These are phyloP conservation scores for Alternaria longipes DNA, from an alignment of 2,329 filamentous ascomycete genomes.

Conservation along the genomic window DNA sequence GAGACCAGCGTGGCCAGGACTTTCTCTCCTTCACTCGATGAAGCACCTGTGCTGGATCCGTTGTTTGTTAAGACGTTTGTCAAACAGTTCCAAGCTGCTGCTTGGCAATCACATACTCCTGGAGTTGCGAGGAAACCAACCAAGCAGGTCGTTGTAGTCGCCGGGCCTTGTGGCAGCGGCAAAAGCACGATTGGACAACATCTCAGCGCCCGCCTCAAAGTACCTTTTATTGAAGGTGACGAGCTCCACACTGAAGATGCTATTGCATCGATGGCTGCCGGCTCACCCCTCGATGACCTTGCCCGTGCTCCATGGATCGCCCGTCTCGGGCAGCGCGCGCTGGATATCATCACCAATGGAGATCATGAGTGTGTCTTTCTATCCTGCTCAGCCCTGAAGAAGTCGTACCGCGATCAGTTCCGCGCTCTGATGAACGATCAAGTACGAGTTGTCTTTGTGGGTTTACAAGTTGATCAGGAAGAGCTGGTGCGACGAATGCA, in stretches of 20 bases:
- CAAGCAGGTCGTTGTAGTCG: constrained; percentile 47
- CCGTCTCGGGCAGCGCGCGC: constrained; percentile 5
- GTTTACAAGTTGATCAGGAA: constrained; percentile 48
- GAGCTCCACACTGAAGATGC: constrained; percentile 48
- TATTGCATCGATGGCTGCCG: constrained; percentile 45
- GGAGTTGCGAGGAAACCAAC: background rate
- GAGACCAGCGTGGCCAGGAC: constrained; percentile 24
- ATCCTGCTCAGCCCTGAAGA: constrained; percentile 54
- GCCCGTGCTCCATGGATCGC: background rate
- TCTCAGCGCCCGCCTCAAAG: constrained; percentile 39
- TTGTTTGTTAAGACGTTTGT: constrained; percentile 32
- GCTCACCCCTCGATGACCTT: constrained; percentile 34
- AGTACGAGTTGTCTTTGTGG: constrained; percentile 45
- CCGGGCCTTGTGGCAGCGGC: constrained; percentile 55
- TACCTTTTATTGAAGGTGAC: constrained; percentile 56
- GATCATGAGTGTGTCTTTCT: constrained; percentile 23
- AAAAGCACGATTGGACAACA: constrained; percentile 52
- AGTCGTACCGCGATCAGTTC: constrained; percentile 47
- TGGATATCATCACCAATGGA: background rate
- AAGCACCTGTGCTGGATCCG: constrained; percentile 24
- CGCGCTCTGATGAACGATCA: constrained; percentile 27
- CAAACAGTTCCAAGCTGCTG: constrained; percentile 29
- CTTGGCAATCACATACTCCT: constrained; percentile 17
- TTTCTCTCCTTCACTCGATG: constrained; percentile 26
- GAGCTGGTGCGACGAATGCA: constrained; percentile 40